A percentile compares a stretch with the other conserved stretches of the same genome.
These are phyloP conservation scores for Neonectria punicea DNA, from an alignment of 2,329 filamentous ascomycete species.

Conservation along the genomic window DNA sequence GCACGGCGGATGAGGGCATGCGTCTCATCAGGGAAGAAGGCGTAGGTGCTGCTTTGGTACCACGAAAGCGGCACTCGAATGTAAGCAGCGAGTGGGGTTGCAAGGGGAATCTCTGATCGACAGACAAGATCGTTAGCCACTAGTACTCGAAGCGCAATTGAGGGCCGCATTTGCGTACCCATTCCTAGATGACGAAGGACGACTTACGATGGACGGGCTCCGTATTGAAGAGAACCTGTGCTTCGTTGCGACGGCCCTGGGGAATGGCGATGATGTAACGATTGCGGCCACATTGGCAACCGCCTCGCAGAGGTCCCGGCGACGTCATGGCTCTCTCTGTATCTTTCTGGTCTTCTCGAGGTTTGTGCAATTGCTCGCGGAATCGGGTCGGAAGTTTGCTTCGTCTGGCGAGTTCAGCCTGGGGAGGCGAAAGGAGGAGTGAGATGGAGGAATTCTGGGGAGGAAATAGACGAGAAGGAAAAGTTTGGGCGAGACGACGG, in stretches of 20 bases:
- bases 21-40: constrained; percentile 83
- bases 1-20: constrained; percentile 72
- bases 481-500: constrained; percentile 18
- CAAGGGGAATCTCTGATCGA: constrained; percentile 69
- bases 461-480: not conserved
- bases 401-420: not conserved
- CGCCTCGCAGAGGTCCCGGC: constrained; percentile 72
- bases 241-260: constrained; percentile 61
- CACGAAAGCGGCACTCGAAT: constrained; percentile 83
- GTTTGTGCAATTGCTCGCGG: constrained; percentile 2
- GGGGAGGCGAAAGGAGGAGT: not conserved
- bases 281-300: constrained; percentile 88
- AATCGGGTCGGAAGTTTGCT: not conserved
- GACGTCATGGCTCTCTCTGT: constrained; percentile 54
- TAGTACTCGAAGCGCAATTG: constrained; percentile 7
- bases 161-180: not conserved
- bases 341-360: not conserved
- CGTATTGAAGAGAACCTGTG: constrained; percentile 80
- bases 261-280: constrained; percentile 81
- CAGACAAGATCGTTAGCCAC: constrained; percentile 21
- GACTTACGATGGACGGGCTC: constrained; percentile 76
- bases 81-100: constrained; percentile 80
- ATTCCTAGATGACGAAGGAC: not conserved
- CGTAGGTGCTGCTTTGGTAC: constrained; percentile 80
- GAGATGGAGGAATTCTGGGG: not conserved